Base-by-base conservation (phyloP, 257 asterid genomes). In the Ballota nigra region DNA sequence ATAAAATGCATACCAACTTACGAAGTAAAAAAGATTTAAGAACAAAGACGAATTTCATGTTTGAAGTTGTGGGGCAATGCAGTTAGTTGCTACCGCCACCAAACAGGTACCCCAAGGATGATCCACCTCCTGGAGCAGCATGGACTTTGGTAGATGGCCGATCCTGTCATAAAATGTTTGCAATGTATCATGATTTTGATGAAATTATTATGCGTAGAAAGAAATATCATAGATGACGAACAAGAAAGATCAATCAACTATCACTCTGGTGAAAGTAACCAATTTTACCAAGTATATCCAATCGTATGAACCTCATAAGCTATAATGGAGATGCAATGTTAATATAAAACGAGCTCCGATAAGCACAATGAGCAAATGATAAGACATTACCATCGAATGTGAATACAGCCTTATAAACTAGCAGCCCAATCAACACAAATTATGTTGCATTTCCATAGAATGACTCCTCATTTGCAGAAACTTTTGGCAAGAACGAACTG, bases 61-160 rank as follows among this genome's bases (percentile, higher is more conserved):
- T 61, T 1, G 49, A 71, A 38, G 51, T 63, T 63, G 66, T 55
- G 49, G 72, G 51, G 13, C 59, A 33, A 31, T 22, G 56, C 29
- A 11, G 28, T 65, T 68, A 75, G 24, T 77, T 78, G 83, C 80
- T 31, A 58, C 76, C 78, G 5, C 38, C 87, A n/a, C 90, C 87
- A 16, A 83, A 80, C 18, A 85, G 86, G 65, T 85, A 83, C 24
- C 81, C 84, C 28, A 85, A 75, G 51, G 89, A 85, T 11, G 89
- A 85, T 75, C 87, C 87, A 52, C 89, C 89, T 19, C 89, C 89
- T 49, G 87, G 90, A 62, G 90, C 90, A 76, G 88, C 84, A 60
- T 85, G 87, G 73, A 85, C 87, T 72, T 85, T 85, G 16, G 90
- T 85, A 4, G 88, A 83, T 1, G 90, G 90, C 20, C 86, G 86